A percentile compares a stretch with the other conserved stretches of the same genome.
These are phyloP conservation scores for Arachis monticola DNA, from an alignment of 331 rosid species.

Conservation along the genomic window DNA sequence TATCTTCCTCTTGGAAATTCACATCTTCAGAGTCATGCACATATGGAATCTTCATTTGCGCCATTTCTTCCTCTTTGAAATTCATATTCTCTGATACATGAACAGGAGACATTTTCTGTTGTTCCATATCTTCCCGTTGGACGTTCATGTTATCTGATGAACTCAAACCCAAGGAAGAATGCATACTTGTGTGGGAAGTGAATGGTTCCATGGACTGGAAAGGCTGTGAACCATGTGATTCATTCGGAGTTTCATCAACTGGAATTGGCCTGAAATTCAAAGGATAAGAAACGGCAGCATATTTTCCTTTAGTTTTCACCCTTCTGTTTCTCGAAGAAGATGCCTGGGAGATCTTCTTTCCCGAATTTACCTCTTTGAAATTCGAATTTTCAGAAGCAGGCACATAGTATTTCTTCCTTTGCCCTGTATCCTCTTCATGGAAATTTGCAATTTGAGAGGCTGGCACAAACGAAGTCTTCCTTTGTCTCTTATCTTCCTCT, in stretches of 20 bases:
- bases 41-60: conserved; percentile 40
- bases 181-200: conserved; percentile 51
- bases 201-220: conserved; percentile 48
- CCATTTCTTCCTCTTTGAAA: conserved; percentile 37
- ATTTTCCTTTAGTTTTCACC: conserved; percentile 47
- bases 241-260: conserved; percentile 75
- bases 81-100: conserved; percentile 28
- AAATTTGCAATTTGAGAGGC: conserved; percentile 35
- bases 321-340: conserved; percentile 53
- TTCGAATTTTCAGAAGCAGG: conserved; percentile 38
- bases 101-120: conserved; percentile 27
- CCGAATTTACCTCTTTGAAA: conserved; percentile 41
- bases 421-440: conserved; percentile 36
- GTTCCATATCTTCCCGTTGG: conserved; percentile 45
- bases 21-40: conserved; percentile 44
- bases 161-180: conserved; percentile 38
- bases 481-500: conserved; percentile 45
- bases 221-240: conserved; percentile 49
- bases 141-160: conserved; percentile 34
- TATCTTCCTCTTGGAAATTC: conserved; percentile 46
- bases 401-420: conserved; percentile 37
- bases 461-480: conserved; percentile 36
- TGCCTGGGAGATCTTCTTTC: conserved; percentile 41
- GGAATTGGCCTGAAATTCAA: conserved; percentile 69
- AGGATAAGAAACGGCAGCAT: conserved; percentile 45